Evolutionary conservation across 1,284 basidiomycete species (phyloP).

Genomic region (Pseudomicrostroma phylloplanum): DNA sequence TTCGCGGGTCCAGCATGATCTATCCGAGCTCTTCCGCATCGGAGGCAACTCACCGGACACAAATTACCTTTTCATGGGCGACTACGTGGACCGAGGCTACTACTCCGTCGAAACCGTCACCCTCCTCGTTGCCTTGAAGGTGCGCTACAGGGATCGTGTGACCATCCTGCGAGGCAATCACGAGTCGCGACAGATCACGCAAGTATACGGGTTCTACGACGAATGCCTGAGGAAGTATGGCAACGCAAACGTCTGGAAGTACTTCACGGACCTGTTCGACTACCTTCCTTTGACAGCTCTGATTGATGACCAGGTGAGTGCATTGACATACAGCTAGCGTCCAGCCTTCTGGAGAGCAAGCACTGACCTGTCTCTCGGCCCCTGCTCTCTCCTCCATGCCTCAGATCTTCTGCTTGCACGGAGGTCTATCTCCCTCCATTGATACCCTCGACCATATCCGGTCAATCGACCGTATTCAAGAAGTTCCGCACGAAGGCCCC

Average conservation of each 20-base stretch:
- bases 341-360: background rate
- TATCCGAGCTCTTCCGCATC: constrained; percentile 97
- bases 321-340: background rate
- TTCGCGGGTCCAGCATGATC: constrained; percentile 69
- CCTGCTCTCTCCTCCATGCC: constrained; percentile 1
- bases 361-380: background rate
- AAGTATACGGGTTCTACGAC: constrained; percentile 99
- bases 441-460: constrained; percentile 99
- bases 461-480: constrained; percentile 95
- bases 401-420: constrained; percentile 98
- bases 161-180: constrained; percentile 98
- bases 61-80: constrained; percentile 99
- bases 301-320: constrained; percentile 92
- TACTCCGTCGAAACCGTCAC: constrained; percentile 99
- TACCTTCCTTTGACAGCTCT: constrained; percentile 93
- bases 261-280: constrained; percentile 98
- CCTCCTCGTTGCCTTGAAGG: constrained; percentile 92
- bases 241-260: constrained; percentile 98
- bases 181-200: constrained; percentile 98
- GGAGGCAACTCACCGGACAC: constrained; percentile 99
- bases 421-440: constrained; percentile 95
- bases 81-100: constrained; percentile 98
- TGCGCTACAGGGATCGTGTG: constrained; percentile 95
- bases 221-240: constrained; percentile 99
- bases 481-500: constrained; percentile 96